Percentiles rank a stretch among this genome's conserved stretches.
These are phyloP conservation scores for Triticum turgidum DNA, from an alignment of 176 grass and related monocot species.

Conservation along the genomic window DNA sequence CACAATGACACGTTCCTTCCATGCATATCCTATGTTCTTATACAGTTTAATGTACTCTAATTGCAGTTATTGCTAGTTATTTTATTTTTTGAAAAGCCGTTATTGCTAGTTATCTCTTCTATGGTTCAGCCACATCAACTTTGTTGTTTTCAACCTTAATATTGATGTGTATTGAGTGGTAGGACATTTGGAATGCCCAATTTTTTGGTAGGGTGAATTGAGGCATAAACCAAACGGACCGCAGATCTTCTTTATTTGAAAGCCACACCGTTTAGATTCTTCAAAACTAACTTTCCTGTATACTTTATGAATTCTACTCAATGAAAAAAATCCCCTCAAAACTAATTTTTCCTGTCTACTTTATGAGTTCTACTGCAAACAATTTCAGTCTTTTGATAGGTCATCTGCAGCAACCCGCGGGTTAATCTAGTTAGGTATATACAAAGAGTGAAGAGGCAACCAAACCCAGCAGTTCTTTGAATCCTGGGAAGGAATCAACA, in stretches of 20 bases:
- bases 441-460: neutral
- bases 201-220: neutral
- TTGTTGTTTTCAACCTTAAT: neutral
- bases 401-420: neutral
- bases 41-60: neutral
- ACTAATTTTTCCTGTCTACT: neutral
- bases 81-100: neutral
- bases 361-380: neutral
- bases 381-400: neutral
- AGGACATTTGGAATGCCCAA: neutral
- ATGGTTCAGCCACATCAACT: neutral
- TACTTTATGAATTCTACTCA: neutral
- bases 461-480: neutral
- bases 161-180: neutral
- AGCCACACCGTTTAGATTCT: neutral
- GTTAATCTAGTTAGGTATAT: neutral
- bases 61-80: neutral
- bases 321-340: neutral
- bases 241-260: neutral
- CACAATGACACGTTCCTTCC: neutral
- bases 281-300: neutral
- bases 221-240: neutral
- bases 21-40: neutral
- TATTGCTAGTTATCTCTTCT: neutral
- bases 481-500: neutral